phyloP scores from a whole-genome alignment of 352 stramenopile genomes.

The Plasmopara muralis region DNA sequence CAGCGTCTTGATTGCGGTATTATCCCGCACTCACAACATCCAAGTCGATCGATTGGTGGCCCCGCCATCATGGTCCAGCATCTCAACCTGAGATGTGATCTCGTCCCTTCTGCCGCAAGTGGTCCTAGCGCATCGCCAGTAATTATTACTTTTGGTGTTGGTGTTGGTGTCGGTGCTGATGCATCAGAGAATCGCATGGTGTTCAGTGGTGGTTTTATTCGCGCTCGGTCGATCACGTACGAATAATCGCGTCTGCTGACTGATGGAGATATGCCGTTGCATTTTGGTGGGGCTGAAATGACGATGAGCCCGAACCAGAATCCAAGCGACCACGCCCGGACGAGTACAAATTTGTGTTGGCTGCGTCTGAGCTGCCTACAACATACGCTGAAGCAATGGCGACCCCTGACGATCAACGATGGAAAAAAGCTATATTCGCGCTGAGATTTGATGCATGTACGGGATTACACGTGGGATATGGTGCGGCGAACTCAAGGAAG shows the following conservation, averaged over 20 bases:
- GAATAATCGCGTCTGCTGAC: neutral
- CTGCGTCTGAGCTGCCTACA: neutral
- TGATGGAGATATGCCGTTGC: neutral
- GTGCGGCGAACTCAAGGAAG: constrained; percentile 1
- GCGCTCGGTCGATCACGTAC: neutral
- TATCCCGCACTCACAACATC: too few relatives aligned
- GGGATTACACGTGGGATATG: constrained; percentile 17
- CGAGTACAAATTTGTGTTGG: neutral
- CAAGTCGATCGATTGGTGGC: too few relatives aligned
- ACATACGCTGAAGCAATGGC: neutral
- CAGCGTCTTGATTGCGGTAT: too few relatives aligned
- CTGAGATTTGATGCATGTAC: neutral
- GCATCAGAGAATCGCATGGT: neutral
- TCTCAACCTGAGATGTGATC: too few relatives aligned
- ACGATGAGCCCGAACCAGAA: neutral
- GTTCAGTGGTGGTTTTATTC: neutral
- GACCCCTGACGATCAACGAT: neutral
- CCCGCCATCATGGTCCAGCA: too few relatives aligned
- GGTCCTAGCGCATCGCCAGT: neutral
- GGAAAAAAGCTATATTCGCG: neutral
- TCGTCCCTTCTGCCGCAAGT: neutral
- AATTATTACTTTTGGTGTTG: too few relatives aligned
- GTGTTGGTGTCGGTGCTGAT: neutral
- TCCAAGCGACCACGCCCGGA: neutral
- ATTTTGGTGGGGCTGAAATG: neutral